Evolutionary conservation across 805 yeast species (phyloP).

Genomic region (Ogataea degrootiae): DNA sequence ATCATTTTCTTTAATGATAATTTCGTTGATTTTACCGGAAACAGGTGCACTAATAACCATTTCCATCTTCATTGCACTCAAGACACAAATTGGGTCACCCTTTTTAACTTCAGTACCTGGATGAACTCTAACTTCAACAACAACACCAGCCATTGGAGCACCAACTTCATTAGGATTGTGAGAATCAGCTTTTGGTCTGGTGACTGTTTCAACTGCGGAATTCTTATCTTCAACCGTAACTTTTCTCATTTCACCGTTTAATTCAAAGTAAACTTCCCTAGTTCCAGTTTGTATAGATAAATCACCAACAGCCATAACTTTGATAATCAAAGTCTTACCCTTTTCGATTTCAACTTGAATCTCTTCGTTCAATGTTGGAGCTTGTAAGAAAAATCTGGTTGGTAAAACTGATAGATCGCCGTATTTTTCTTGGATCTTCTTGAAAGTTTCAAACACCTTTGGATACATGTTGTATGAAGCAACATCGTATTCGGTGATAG

Average conservation of each 20-base stretch:
- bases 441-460: slow-evolving; percentile 88
- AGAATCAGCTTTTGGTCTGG: slow-evolving; percentile 87
- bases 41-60: slow-evolving; percentile 95
- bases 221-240: slow-evolving; percentile 86
- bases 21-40: slow-evolving; percentile 75
- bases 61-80: slow-evolving; percentile 99
- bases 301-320: slow-evolving; percentile 90
- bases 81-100: slow-evolving; percentile 92
- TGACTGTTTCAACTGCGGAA: slow-evolving; percentile 76
- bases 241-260: slow-evolving; percentile 97
- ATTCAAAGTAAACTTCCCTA: slow-evolving; percentile 95
- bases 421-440: slow-evolving; percentile 64
- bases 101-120: slow-evolving; percentile 85
- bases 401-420: slow-evolving; percentile 95
- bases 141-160: slow-evolving; percentile 99
- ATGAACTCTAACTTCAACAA: slow-evolving; percentile 89
- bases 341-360: slow-evolving; percentile 84
- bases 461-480: slow-evolving; percentile 98
- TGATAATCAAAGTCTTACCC: slow-evolving; percentile 91
- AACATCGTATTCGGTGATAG: slow-evolving; percentile 79
- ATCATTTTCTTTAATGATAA: slow-evolving; percentile 83
- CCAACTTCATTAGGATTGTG: slow-evolving; percentile 90
- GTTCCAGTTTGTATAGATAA: slow-evolving; percentile 78
- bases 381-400: slow-evolving; percentile 83
- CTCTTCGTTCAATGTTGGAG: slow-evolving; percentile 85